Evolutionary conservation across 257 asterid genomes (phyloP), one percentile per base, ranked within the genome.

Genomic region (Ehretia macrophylla): DNA sequence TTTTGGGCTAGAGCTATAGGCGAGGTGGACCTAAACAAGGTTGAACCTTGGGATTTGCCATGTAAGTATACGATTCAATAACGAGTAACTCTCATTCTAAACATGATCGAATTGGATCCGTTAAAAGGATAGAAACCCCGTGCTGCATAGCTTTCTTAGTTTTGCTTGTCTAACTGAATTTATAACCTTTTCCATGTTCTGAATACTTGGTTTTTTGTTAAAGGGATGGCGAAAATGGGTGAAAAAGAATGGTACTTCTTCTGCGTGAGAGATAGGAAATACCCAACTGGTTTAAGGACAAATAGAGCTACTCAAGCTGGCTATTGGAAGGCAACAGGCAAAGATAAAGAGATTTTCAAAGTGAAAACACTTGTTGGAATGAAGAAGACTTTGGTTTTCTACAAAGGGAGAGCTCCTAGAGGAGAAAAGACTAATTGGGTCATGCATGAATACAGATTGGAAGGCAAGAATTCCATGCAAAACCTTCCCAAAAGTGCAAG

Each of bases 41-140:
- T 84, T 23, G 95, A 86, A 63, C 95, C 95, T 42, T 86, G 95
- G 95, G 95, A 86, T 56, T 83, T 86, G 72, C 95, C 95, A 62
- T 81, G 95, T 86, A 73, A 83, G 95, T 72, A 61, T 8, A 2
- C 35, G 35, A 27, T 27, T 27, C 35, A 1, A 27, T 27, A 6
- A 27, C 35, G 35, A 27, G 35, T 27, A 27, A 27, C 35, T 27
- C 35, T 27, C 35, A 27, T 1, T 27, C 35, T 27, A 27, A 27
- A 27, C 35, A 6, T 3, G 35, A 3, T 27, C n/a, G n/a, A n/a
- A n/a, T n/a, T n/a, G n/a, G n/a, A n/a, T n/a, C n/a, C n/a, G n/a
- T n/a, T n/a, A n/a, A n/a, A n/a, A n/a, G n/a, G n/a, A n/a, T 27
- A 27, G 4, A 27, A 27, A 27, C 6, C 35, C 6, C 35, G 35